These are phyloP conservation scores for Aspergillus texensis DNA, from an alignment of 2,329 filamentous ascomycete species.

Conservation along the genomic window DNA sequence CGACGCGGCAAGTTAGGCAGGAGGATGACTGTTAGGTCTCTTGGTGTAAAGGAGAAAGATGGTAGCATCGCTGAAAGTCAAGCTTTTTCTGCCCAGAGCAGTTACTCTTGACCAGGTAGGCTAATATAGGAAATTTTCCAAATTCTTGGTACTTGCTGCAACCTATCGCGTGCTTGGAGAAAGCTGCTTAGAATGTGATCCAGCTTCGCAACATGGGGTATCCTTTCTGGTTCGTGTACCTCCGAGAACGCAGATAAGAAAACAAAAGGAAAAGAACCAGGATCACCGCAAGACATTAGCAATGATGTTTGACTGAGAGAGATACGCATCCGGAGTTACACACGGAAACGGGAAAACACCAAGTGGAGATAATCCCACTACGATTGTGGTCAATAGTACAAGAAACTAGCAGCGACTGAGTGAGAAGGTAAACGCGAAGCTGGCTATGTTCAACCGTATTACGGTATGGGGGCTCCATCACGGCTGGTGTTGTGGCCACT, in stretches of 20 bases:
- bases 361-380: background rate
- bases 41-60: constrained; percentile 1
- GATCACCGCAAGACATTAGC: background rate
- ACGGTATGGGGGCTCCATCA: background rate
- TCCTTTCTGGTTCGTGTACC: background rate
- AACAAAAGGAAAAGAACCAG: background rate
- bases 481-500: background rate
- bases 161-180: background rate
- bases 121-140: background rate
- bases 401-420: background rate
- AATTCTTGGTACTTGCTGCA: background rate
- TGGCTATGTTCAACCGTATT: background rate
- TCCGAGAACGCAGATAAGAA: background rate
- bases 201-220: background rate
- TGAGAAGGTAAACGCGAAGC: background rate
- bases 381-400: background rate
- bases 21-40: constrained; percentile 15
- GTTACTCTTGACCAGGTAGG: background rate
- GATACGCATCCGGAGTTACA: background rate
- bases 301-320: background rate
- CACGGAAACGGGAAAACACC: background rate
- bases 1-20: constrained; percentile 2
- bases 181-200: background rate
- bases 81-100: background rate
- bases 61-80: background rate